Conservation (phyloP, 225 moss, liverwort and hornwort species). For the Pseudoscleropodium purum region DNA sequence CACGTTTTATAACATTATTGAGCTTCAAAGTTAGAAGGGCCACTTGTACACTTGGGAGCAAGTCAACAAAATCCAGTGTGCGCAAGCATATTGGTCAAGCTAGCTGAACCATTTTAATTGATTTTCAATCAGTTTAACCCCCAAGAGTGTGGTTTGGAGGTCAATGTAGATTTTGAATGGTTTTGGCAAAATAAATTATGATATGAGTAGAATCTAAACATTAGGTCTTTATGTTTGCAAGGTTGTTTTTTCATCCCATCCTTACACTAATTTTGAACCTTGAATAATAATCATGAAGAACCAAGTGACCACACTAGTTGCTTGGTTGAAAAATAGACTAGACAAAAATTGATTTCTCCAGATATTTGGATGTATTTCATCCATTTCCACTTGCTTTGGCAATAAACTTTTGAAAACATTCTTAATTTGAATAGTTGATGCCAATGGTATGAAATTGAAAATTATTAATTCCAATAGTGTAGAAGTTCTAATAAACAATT, state of each 20-base stretch:
- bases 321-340: background rate
- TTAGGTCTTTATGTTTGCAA: background rate
- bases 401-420: background rate
- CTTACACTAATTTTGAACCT: background rate
- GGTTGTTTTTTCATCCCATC: background rate
- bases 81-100: background rate
- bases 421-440: background rate
- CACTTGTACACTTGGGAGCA: background rate
- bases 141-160: no score
- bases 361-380: background rate
- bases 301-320: background rate
- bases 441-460: rapidly evolving
- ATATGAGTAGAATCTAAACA: background rate
- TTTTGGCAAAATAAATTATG: background rate
- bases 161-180: background rate
- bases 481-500: background rate
- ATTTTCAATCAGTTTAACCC: background rate
- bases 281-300: background rate
- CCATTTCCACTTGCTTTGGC: rapidly evolving
- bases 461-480: background rate
- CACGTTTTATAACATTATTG: background rate
- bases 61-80: background rate
- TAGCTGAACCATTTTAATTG: background rate
- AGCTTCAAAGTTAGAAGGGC: background rate
- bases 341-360: background rate